Evolutionary conservation across 2,329 filamentous ascomycete genomes (phyloP).

Genomic region (Colletotrichum gigasporum): DNA sequence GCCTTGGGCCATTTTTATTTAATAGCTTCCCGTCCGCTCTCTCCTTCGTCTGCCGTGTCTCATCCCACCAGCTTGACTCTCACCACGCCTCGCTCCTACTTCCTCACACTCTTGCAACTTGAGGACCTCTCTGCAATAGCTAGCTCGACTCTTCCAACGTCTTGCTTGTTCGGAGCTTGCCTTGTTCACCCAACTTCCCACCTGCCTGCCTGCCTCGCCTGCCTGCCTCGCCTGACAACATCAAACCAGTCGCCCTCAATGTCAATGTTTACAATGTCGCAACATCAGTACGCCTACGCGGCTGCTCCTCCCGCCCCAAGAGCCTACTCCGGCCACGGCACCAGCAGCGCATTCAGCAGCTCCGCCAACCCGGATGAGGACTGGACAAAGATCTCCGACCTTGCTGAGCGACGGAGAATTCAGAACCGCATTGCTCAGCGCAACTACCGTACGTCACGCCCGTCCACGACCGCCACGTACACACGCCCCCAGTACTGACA

Average conservation of each 20-base stretch:
- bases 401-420: slow-evolving; percentile 91
- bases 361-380: slow-evolving; percentile 97
- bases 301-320: slow-evolving; percentile 58
- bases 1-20: slow-evolving; percentile 28
- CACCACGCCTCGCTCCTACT: background rate
- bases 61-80: background rate
- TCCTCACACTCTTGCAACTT: background rate
- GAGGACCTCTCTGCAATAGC: background rate
- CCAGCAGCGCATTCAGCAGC: slow-evolving; percentile 93
- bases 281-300: slow-evolving; percentile 52
- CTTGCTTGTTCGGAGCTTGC: background rate
- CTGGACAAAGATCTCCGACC: slow-evolving; percentile 98
- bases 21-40: slow-evolving; percentile 25
- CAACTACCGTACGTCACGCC: slow-evolving; percentile 81
- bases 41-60: background rate
- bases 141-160: background rate
- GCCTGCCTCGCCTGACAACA: background rate
- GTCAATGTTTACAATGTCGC: slow-evolving; percentile 54
- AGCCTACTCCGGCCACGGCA: slow-evolving; percentile 78
- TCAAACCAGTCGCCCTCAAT: slow-evolving; percentile 1
- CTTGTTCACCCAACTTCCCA: too few species aligned
- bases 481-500: background rate
- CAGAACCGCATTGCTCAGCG: slow-evolving; percentile 98
- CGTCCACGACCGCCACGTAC: slow-evolving; percentile 33
- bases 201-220: too few species aligned